phyloP scores from a whole-genome alignment of 2,329 filamentous ascomycete genomes.

The Penicillium digitatum region DNA sequence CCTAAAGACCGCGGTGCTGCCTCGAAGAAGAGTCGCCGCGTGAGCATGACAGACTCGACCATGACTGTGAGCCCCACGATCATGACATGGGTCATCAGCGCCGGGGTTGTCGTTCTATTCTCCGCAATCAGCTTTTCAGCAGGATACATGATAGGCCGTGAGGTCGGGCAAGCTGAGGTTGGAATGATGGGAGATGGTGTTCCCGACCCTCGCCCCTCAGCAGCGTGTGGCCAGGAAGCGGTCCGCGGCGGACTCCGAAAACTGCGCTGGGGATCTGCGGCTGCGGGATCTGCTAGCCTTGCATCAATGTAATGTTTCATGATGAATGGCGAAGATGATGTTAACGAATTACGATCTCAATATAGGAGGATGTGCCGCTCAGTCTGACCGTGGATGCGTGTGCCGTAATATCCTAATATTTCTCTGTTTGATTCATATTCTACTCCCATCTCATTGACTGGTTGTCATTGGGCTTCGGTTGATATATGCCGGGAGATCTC shows the following conservation, averaged over 20 bases:
- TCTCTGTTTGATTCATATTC: neutral
- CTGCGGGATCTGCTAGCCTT: conserved; percentile 37
- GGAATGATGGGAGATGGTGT: conserved; percentile 29
- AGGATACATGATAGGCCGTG: conserved; percentile 59
- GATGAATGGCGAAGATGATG: conserved; percentile 8
- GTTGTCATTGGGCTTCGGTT: neutral
- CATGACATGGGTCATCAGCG: conserved; percentile 63
- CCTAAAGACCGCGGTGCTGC: conserved; percentile 39
- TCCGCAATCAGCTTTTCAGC: conserved; percentile 63
- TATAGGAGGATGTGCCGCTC: neutral
- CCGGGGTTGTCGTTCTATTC: conserved; percentile 61
- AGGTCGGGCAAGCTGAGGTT: conserved; percentile 54
- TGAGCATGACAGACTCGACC: conserved; percentile 29
- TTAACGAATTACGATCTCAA: conserved; percentile 4
- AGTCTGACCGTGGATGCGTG: neutral
- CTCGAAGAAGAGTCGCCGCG: conserved; percentile 36
- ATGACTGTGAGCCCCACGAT: conserved; percentile 54
- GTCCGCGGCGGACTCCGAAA: conserved; percentile 43
- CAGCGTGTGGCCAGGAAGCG: conserved; percentile 45
- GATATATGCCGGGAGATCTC: neutral
- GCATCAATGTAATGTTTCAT: conserved; percentile 22
- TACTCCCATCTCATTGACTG: neutral
- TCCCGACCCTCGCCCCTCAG: conserved; percentile 32
- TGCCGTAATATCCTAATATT: neutral
- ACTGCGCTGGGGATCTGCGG: conserved; percentile 42